Evolutionary conservation across 148 eudicot species (phyloP).

Genomic region (Fagopyrum tataricum): DNA sequence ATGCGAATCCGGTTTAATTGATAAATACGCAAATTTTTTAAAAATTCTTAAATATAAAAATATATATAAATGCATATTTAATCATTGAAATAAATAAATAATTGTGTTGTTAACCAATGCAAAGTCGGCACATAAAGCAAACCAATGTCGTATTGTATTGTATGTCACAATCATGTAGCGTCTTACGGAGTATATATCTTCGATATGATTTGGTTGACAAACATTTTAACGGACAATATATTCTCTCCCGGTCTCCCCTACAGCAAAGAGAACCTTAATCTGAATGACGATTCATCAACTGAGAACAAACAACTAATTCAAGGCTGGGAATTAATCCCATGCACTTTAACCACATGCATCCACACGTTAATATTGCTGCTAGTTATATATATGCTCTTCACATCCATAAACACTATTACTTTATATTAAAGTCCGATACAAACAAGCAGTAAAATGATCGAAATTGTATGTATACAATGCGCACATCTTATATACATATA

Average conservation of each 20-base stretch:
- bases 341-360: background rate
- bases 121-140: background rate
- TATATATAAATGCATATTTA: too few relatives aligned
- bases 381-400: background rate
- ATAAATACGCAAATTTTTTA: too few relatives aligned
- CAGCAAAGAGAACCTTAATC: background rate
- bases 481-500: too few relatives aligned
- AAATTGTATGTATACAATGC: too few relatives aligned
- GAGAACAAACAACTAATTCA: background rate
- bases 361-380: background rate
- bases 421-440: background rate
- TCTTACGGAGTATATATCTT: background rate
- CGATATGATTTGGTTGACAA: too few relatives aligned
- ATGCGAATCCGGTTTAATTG: too few relatives aligned
- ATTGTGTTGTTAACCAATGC: background rate
- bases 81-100: too few relatives aligned
- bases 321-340: background rate
- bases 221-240: too few relatives aligned
- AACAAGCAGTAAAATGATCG: too few relatives aligned
- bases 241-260: background rate
- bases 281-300: background rate
- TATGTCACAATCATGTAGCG: background rate
- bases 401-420: background rate
- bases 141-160: background rate
- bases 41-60: too few relatives aligned